phyloP scores from a whole-genome alignment of 331 rosid species.

The Malus hybrid region DNA sequence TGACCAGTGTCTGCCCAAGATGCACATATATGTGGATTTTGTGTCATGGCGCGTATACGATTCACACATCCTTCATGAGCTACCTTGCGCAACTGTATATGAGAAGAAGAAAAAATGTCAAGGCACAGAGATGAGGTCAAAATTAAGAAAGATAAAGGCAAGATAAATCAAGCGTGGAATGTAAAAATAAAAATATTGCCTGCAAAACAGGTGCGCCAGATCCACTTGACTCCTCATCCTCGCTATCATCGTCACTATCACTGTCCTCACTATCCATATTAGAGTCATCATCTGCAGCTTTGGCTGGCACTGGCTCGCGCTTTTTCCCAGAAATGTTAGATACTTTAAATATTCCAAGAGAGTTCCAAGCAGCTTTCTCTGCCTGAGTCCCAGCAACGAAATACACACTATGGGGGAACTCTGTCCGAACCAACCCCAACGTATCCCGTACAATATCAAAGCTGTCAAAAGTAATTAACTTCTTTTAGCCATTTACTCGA shows the following conservation, averaged over 20 bases:
- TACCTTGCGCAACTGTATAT: conserved; percentile 68
- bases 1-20: conserved; percentile 84
- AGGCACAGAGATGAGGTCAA: conserved; percentile 3
- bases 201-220: conserved; percentile 51
- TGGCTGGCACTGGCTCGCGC: conserved; percentile 59
- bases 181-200: conserved; percentile 27
- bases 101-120: conserved; percentile 13
- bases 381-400: conserved; percentile 95
- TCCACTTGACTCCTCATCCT: conserved; percentile 45
- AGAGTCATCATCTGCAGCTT: conserved; percentile 41
- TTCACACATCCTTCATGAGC: conserved; percentile 75
- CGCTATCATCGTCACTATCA: conserved; percentile 70
- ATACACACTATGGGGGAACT: conserved; percentile 77
- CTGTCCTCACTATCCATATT: conserved; percentile 64
- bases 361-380: conserved; percentile 68
- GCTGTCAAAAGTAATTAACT: conserved; percentile 39
- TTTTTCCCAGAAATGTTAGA: conserved; percentile 81
- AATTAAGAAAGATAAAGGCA: background rate
- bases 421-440: conserved; percentile 71
- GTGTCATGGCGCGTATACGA: conserved; percentile 86
- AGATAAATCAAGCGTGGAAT: background rate
- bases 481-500: background rate
- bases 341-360: conserved; percentile 74
- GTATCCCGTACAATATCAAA: conserved; percentile 75
- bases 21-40: conserved; percentile 88